Evolutionary conservation across 2,329 filamentous ascomycete genomes (phyloP).

Genomic region (Fusarium poae): DNA sequence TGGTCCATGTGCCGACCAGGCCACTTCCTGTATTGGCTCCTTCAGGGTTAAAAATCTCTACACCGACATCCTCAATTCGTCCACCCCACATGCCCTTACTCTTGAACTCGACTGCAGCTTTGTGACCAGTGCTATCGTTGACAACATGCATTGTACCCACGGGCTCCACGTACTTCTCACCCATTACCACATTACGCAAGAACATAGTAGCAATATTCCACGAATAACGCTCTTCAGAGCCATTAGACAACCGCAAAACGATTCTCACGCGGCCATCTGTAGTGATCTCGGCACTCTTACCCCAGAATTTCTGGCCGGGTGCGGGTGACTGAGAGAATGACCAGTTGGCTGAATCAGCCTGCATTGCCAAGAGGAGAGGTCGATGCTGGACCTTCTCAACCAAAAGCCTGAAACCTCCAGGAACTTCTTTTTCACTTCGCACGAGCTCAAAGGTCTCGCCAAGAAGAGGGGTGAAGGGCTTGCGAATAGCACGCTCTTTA

Average conservation of each 20-base stretch:
- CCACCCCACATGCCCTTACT: conserved; percentile 97
- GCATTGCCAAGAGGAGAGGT: conserved; percentile 91
- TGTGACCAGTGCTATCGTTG: conserved; percentile 86
- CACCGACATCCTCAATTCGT: conserved; percentile 87
- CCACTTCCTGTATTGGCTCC: conserved; percentile 76
- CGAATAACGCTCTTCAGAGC: conserved; percentile 83
- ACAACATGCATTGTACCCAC: conserved; percentile 88
- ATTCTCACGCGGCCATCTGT: conserved; percentile 90
- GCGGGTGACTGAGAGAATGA: conserved; percentile 88
- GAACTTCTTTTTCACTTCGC: conserved; percentile 79
- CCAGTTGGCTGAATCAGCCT: conserved; percentile 89
- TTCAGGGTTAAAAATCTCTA: conserved; percentile 77
- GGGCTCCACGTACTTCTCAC: conserved; percentile 97
- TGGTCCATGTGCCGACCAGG: conserved; percentile 87
- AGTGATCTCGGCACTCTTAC: conserved; percentile 93
- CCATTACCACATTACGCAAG: conserved; percentile 94
- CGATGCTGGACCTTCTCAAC: conserved; percentile 96
- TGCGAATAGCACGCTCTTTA: conserved; percentile 91
- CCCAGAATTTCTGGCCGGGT: conserved; percentile 98
- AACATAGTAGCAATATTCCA: conserved; percentile 93
- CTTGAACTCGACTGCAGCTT: conserved; percentile 90
- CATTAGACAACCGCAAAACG: conserved; percentile 74
- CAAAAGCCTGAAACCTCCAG: conserved; percentile 86
- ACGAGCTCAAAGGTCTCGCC: conserved; percentile 96
- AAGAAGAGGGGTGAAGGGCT: conserved; percentile 96